A percentile compares a stretch with the other conserved stretches of the same genome.
Conservation (phyloP, 345 rosid genomes). For the Pelargonium nanum region DNA sequence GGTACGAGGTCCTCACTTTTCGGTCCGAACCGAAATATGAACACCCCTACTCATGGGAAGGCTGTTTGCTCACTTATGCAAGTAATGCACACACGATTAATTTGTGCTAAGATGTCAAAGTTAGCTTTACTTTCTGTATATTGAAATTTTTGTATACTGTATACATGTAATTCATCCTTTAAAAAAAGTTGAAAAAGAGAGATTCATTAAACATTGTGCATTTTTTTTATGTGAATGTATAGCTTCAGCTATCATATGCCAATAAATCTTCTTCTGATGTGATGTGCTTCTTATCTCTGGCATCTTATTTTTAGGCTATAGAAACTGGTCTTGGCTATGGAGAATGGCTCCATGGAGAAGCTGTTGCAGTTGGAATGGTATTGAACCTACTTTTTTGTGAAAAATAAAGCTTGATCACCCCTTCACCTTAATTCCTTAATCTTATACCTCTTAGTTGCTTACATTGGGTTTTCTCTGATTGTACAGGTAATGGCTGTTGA, state of each 20-base stretch:
- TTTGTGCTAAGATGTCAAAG: not conserved
- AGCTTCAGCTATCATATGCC: not conserved
- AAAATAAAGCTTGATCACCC: not conserved
- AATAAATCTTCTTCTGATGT: not conserved
- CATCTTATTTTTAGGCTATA: constrained; percentile 51
- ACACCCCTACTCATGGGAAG: not conserved
- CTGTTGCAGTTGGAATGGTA: constrained; percentile 96
- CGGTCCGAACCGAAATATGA: no score
- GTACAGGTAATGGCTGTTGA: constrained; percentile 95
- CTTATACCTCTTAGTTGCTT: not conserved
- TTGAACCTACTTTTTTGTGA: constrained; percentile 7
- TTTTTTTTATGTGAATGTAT: not conserved
- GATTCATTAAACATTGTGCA: not conserved
- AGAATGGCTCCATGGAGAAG: constrained; percentile 97
- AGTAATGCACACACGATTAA: not conserved
- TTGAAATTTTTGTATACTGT: not conserved
- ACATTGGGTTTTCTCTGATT: constrained; percentile 6
- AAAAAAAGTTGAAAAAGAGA: no score
- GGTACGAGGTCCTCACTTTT: no score
- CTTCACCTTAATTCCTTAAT: not conserved
- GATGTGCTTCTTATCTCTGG: not conserved
- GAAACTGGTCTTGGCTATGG: constrained; percentile 94
- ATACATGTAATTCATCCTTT: not conserved
- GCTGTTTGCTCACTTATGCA: not conserved
- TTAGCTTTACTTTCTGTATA: no score